A percentile compares a stretch with the other conserved stretches of the same genome.
phyloP scores from a whole-genome alignment of 495 filamentous ascomycete species.

The Neurospora africana region DNA sequence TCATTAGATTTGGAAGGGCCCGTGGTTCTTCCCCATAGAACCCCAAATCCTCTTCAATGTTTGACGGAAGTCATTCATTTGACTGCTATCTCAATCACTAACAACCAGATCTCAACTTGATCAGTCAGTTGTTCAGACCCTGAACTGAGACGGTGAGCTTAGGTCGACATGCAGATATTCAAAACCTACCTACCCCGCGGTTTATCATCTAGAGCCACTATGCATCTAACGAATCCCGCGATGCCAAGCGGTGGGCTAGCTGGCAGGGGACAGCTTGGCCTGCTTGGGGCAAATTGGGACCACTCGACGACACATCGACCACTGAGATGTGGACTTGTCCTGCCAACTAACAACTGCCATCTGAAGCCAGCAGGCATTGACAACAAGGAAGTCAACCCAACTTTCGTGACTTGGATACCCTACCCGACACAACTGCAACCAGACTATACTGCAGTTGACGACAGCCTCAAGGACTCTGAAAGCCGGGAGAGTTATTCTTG shows the following conservation, averaged over 20 bases:
- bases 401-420: background rate
- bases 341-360: background rate
- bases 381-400: background rate
- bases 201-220: background rate
- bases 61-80: background rate
- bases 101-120: background rate
- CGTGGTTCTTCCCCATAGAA: background rate
- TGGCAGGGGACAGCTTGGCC: background rate
- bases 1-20: background rate
- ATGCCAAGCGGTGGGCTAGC: background rate
- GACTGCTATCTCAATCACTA: background rate
- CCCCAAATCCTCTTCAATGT: background rate
- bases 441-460: background rate
- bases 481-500: slow-evolving; percentile 5
- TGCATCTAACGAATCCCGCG: background rate
- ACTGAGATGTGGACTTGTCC: background rate
- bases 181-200: background rate
- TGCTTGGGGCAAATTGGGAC: background rate
- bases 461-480: slow-evolving; percentile 3
- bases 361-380: background rate
- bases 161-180: background rate
- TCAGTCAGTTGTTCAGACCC: background rate
- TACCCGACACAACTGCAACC: background rate
- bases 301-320: background rate
- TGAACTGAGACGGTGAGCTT: background rate